phyloP scores from a whole-genome alignment of 1,139 yeast species.

The Nakaseomyces bracarensis region DNA sequence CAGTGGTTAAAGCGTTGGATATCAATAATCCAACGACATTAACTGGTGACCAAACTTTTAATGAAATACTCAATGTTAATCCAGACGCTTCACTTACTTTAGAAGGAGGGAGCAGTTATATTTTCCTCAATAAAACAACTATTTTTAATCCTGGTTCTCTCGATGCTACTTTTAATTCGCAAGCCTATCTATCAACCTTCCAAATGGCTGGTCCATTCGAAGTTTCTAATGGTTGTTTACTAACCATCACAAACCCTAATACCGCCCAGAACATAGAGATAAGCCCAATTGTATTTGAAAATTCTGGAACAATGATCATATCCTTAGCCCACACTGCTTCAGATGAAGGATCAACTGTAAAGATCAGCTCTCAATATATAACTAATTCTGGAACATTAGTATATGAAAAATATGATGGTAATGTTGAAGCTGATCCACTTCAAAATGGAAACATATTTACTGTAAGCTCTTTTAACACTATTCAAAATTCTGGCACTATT shows the following conservation, averaged over 20 bases:
- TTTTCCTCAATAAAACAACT: neutral
- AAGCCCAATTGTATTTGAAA: neutral
- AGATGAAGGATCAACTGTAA: neutral
- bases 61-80: neutral
- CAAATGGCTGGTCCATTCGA: neutral
- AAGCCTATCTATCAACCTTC: neutral
- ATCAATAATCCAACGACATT: neutral
- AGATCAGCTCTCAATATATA: neutral
- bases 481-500: neutral
- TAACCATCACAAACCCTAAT: neutral
- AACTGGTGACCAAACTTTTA: neutral
- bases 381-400: neutral
- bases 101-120: neutral
- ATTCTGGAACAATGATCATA: neutral
- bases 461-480: neutral
- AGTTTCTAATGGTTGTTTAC: neutral
- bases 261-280: neutral
- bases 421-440: neutral
- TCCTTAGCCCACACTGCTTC: neutral
- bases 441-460: neutral
- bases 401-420: neutral
- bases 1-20: neutral
- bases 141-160: neutral
- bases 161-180: neutral
- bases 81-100: neutral